Percentiles rank a stretch among this genome's conserved stretches.
Evolutionary conservation across 2,329 filamentous ascomycete genomes (phyloP).

Genomic region (Cyphellophora europaea): DNA sequence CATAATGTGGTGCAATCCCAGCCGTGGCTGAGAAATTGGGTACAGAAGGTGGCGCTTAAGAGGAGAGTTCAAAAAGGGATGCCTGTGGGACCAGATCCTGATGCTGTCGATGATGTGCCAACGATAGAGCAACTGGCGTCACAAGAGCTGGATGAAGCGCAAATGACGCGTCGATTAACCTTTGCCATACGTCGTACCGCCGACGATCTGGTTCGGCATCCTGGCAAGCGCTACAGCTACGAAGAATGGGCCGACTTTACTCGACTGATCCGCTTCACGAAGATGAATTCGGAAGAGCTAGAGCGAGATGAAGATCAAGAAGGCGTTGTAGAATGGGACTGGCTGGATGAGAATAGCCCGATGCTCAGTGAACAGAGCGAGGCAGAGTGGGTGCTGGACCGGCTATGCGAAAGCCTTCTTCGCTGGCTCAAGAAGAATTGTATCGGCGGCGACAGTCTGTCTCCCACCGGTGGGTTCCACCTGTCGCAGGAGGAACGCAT

Average conservation of each 20-base stretch:
- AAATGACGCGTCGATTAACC: constrained; percentile 54
- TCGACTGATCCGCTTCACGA: constrained; percentile 56
- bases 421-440: constrained; percentile 22
- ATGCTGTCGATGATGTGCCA: constrained; percentile 5
- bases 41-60: constrained; percentile 31
- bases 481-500: neutral
- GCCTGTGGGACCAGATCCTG: constrained; percentile 21
- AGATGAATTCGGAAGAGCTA: constrained; percentile 24
- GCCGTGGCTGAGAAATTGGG: constrained; percentile 29
- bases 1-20: constrained; percentile 39
- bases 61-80: constrained; percentile 41
- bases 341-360: constrained; percentile 60
- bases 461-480: neutral
- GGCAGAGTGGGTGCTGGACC: constrained; percentile 57
- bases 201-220: constrained; percentile 49
- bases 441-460: constrained; percentile 5
- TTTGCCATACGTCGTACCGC: constrained; percentile 61
- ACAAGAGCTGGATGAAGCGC: constrained; percentile 41
- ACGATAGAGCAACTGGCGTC: constrained; percentile 36
- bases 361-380: constrained; percentile 55
- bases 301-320: constrained; percentile 44
- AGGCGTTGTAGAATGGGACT: constrained; percentile 59
- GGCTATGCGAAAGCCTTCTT: constrained; percentile 55
- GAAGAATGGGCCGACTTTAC: constrained; percentile 84
- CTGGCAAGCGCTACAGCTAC: constrained; percentile 61